A percentile compares a stretch with the other conserved stretches of the same genome.
phyloP scores from a whole-genome alignment of 2,329 filamentous ascomycete genomes.

The Venturia oleaginea region DNA sequence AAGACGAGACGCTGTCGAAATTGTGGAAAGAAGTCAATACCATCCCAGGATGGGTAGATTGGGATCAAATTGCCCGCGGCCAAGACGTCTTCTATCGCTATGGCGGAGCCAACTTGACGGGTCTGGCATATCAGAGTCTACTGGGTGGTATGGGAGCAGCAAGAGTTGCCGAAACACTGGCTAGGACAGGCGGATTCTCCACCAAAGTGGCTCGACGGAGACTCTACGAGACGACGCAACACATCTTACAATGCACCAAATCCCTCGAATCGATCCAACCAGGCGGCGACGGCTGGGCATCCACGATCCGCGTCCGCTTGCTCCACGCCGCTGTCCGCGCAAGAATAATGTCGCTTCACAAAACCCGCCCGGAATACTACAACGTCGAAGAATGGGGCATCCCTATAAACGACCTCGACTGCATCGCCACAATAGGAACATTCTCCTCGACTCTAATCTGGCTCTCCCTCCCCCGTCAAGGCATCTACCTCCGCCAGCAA shows the following conservation, averaged over 20 bases:
- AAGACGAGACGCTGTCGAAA: conserved; percentile 45
- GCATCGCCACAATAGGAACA: conserved; percentile 59
- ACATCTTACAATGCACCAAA: conserved; percentile 61
- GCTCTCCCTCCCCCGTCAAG: conserved; percentile 62
- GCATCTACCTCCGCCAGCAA: conserved; percentile 52
- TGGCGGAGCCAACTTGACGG: conserved; percentile 56
- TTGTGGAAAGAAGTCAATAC: conserved; percentile 61
- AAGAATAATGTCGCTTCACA: conserved; percentile 52
- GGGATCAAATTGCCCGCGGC: conserved; percentile 63
- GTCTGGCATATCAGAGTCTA: conserved; percentile 54
- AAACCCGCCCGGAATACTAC: conserved; percentile 53
- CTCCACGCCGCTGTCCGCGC: conserved; percentile 59
- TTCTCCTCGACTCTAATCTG: conserved; percentile 63
- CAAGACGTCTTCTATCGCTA: conserved; percentile 74
- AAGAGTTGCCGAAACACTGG: conserved; percentile 63
- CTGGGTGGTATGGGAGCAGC: conserved; percentile 65
- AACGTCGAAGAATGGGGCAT: conserved; percentile 49
- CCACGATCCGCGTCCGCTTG: conserved; percentile 58
- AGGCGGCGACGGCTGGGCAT: conserved; percentile 55
- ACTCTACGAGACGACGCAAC: conserved; percentile 65
- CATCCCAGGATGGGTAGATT: conserved; percentile 67
- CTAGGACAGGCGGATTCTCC: conserved; percentile 65
- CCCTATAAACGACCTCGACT: conserved; percentile 69
- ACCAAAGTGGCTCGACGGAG: conserved; percentile 57
- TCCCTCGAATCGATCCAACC: conserved; percentile 58